Conservation (phyloP, 1,139 yeast species). For the Barnettozyma hawaiiensis region DNA sequence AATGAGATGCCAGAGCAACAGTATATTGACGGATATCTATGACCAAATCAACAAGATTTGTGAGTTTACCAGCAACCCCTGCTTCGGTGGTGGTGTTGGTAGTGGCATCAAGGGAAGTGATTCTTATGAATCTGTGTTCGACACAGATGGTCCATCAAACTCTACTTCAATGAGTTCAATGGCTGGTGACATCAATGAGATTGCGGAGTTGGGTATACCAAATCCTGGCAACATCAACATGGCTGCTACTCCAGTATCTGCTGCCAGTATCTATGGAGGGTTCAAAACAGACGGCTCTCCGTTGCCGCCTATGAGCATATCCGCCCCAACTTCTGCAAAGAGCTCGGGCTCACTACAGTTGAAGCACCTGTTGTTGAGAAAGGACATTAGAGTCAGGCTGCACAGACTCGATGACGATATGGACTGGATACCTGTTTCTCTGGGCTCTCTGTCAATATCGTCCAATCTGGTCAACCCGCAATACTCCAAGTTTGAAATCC, state of each 20-base stretch:
- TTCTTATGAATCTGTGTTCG: conserved; percentile 9
- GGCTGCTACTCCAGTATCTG: conserved; percentile 1
- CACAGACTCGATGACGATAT: conserved; percentile 23
- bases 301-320: conserved; percentile 7
- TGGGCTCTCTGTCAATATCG: conserved; percentile 21
- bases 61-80: neutral
- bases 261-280: neutral
- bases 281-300: conserved; percentile 3
- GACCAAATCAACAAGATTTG: conserved; percentile 13
- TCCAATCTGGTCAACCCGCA: conserved; percentile 21
- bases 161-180: conserved; percentile 11
- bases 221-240: neutral
- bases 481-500: conserved; percentile 17
- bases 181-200: conserved; percentile 6
- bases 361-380: conserved; percentile 19
- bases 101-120: conserved; percentile 6
- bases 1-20: conserved; percentile 19
- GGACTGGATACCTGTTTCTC: conserved; percentile 26
- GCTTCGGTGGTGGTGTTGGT: no score
- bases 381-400: conserved; percentile 20
- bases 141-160: conserved; percentile 4
- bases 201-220: conserved; percentile 3
- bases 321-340: conserved; percentile 4
- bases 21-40: conserved; percentile 10
- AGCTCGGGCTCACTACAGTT: conserved; percentile 5